Conservation (phyloP, 2,329 filamentous ascomycete genomes). For the Ceratocystis alfenasii region DNA sequence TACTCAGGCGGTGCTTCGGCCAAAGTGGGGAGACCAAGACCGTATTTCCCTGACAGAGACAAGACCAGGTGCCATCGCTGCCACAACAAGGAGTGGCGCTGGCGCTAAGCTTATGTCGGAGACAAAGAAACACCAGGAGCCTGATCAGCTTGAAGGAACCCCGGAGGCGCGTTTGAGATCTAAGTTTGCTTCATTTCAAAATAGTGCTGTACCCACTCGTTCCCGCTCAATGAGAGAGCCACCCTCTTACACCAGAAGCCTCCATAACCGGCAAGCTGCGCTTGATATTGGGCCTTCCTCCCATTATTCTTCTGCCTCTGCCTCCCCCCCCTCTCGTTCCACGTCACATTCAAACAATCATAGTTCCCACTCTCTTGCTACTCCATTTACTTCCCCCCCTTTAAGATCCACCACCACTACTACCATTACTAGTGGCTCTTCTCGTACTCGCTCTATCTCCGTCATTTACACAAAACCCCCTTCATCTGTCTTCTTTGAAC, state of each 20-base stretch:
- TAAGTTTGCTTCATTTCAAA: conserved; percentile 15
- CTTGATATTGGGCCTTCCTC: conserved; percentile 10
- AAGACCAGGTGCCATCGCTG: conserved; percentile 8
- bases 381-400: conserved; percentile 11
- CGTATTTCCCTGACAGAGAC: background rate
- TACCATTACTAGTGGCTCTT: conserved; percentile 5
- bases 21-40: conserved; percentile 1
- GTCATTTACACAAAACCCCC: conserved; percentile 13
- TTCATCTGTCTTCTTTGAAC: conserved; percentile 6
- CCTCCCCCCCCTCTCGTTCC: background rate
- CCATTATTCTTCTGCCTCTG: conserved; percentile 9
- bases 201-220: conserved; percentile 14
- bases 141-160: conserved; percentile 21
- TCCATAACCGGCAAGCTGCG: conserved; percentile 4
- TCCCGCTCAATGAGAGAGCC: conserved; percentile 16
- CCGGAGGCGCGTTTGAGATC: conserved; percentile 13
- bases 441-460: conserved; percentile 6
- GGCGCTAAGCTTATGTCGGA: conserved; percentile 3
- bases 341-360: conserved; percentile 15
- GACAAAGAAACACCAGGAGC: conserved; percentile 17
- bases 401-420: conserved; percentile 10
- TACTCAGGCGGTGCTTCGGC: conserved; percentile 5
- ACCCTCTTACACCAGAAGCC: conserved; percentile 12
- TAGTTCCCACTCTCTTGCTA: conserved; percentile 16
- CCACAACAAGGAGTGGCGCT: conserved; percentile 4